These are phyloP conservation scores for Dittrichia graveolens DNA, from an alignment of 129 eudicot genomes.

Conservation along the genomic window DNA sequence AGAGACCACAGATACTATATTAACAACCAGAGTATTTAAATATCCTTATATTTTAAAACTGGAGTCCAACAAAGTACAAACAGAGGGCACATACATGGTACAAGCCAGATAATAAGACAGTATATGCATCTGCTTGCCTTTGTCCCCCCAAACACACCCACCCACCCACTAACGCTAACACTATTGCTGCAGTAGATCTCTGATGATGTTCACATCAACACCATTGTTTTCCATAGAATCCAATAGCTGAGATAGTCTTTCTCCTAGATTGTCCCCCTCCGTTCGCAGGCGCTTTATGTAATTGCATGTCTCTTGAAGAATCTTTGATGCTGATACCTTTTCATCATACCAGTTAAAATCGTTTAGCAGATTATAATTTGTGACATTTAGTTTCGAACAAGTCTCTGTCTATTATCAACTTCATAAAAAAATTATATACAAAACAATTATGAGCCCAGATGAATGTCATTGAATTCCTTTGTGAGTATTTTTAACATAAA, in stretches of 20 bases:
- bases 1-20: conserved; percentile 8
- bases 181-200: conserved; percentile 54
- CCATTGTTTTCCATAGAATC: conserved; percentile 42
- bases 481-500: background rate
- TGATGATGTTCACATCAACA: conserved; percentile 45
- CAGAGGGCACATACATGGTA: conserved; percentile 18
- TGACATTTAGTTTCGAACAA: too few species aligned
- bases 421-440: too few species aligned
- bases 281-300: conserved; percentile 60
- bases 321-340: conserved; percentile 49
- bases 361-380: too few species aligned
- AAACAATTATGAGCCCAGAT: too few species aligned
- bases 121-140: conserved; percentile 20
- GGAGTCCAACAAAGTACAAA: conserved; percentile 29
- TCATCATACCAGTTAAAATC: conserved; percentile 2
- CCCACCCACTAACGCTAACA: background rate
- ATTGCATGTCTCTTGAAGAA: conserved; percentile 56
- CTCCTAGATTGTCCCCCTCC: conserved; percentile 53
- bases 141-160: conserved; percentile 2
- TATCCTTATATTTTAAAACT: conserved; percentile 16
- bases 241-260: conserved; percentile 47
- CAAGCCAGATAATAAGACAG: conserved; percentile 20
- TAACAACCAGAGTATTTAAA: conserved; percentile 12
- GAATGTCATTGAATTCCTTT: background rate
- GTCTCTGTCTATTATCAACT: too few species aligned